These are phyloP conservation scores for Yamadazyma kanchanaburiensis DNA, from an alignment of 1,139 yeast species.

Conservation along the genomic window DNA sequence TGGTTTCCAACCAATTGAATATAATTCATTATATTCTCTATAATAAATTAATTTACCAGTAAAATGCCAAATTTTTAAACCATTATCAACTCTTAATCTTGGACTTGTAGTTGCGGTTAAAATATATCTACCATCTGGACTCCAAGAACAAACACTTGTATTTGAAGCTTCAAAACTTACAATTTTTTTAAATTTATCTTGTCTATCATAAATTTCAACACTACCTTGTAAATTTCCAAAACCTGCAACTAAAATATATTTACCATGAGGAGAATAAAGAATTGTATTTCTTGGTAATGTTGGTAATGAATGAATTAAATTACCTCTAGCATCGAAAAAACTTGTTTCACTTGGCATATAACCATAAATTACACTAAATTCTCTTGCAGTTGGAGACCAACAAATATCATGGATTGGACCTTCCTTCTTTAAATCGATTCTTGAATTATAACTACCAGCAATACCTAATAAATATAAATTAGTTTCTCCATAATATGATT, in stretches of 20 bases:
- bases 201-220: slow-evolving; percentile 93
- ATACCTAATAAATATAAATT: slow-evolving; percentile 87
- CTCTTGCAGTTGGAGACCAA: slow-evolving; percentile 96
- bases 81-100: slow-evolving; percentile 93
- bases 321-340: slow-evolving; percentile 93
- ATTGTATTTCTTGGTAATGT: slow-evolving; percentile 89
- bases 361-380: slow-evolving; percentile 96
- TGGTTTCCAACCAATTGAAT: slow-evolving; percentile 86
- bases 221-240: slow-evolving; percentile 98
- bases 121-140: slow-evolving; percentile 94
- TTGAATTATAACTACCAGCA: slow-evolving; percentile 87
- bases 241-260: slow-evolving; percentile 90
- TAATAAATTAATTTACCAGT: slow-evolving; percentile 76
- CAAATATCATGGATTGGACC: slow-evolving; percentile 98
- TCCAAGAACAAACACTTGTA: slow-evolving; percentile 95
- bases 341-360: slow-evolving; percentile 97
- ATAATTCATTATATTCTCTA: slow-evolving; percentile 78
- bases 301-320: slow-evolving; percentile 78
- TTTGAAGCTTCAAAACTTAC: slow-evolving; percentile 87
- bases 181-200: slow-evolving; percentile 75
- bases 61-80: slow-evolving; percentile 91
- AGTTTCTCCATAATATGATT: slow-evolving; percentile 96
- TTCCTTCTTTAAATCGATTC: slow-evolving; percentile 82
- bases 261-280: slow-evolving; percentile 90
- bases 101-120: slow-evolving; percentile 98